Percentiles rank a stretch among this genome's conserved stretches.
Evolutionary conservation across 2,329 filamentous ascomycete genomes (phyloP).

Genomic region (Neonectria punicea): DNA sequence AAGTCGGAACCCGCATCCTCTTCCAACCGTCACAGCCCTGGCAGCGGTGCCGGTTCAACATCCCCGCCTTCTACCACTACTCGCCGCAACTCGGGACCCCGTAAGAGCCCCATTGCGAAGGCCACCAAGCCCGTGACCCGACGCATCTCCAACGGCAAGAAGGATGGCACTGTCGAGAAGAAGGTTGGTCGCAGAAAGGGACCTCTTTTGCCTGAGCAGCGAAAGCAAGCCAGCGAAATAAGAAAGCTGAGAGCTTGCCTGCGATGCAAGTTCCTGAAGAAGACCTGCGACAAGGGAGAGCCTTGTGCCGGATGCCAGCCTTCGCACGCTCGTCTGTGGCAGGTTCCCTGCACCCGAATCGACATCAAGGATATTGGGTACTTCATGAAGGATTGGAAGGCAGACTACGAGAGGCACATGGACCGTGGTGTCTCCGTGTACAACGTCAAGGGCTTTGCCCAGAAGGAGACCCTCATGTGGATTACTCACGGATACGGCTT

Average conservation of each 20-base stretch:
- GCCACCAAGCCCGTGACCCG: slow-evolving; percentile 84
- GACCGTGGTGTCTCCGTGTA: slow-evolving; percentile 88
- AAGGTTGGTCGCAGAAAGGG: slow-evolving; percentile 91
- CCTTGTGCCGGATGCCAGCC: slow-evolving; percentile 95
- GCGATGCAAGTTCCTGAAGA: slow-evolving; percentile 98
- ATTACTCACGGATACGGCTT: slow-evolving; percentile 97
- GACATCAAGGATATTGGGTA: slow-evolving; percentile 99
- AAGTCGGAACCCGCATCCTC: slow-evolving; percentile 61
- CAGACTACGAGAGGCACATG: slow-evolving; percentile 92
- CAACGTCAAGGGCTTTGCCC: slow-evolving; percentile 88
- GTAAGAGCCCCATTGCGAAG: slow-evolving; percentile 84
- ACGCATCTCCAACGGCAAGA: slow-evolving; percentile 80
- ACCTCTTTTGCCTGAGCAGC: slow-evolving; percentile 89
- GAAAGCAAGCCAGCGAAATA: slow-evolving; percentile 96
- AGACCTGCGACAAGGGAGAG: slow-evolving; percentile 98
- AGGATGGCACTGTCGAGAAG: slow-evolving; percentile 84
- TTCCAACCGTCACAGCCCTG: slow-evolving; percentile 69
- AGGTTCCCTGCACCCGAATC: slow-evolving; percentile 96
- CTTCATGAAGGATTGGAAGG: slow-evolving; percentile 99
- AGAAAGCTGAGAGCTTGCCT: slow-evolving; percentile 93
- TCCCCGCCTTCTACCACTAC: slow-evolving; percentile 69
- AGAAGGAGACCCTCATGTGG: slow-evolving; percentile 79
- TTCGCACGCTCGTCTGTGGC: slow-evolving; percentile 94
- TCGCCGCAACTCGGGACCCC: slow-evolving; percentile 75
- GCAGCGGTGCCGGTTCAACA: slow-evolving; percentile 68